These are phyloP conservation scores for Seiridium cupressi DNA, from an alignment of 2,329 filamentous ascomycete genomes.

Conservation along the genomic window DNA sequence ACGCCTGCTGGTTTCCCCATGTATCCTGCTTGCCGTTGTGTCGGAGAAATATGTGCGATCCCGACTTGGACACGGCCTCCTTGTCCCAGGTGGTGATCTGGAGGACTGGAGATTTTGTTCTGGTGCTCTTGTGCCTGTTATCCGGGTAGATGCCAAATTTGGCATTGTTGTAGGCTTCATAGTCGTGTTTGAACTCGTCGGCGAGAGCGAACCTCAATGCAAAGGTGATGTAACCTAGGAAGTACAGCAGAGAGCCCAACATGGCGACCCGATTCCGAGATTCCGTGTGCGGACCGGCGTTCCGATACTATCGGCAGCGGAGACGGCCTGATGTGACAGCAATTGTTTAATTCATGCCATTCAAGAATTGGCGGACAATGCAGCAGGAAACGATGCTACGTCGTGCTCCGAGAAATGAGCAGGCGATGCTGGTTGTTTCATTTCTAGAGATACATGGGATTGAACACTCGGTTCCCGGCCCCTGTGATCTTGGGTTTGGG, in stretches of 20 bases:
- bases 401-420: too few species aligned
- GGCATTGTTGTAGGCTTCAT: conserved; percentile 16
- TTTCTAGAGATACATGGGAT: too few species aligned
- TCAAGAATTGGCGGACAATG: too few species aligned
- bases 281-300: not conserved
- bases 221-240: not conserved
- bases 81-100: conserved; percentile 16
- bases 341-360: too few species aligned
- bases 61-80: conserved; percentile 13
- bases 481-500: not conserved
- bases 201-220: not conserved
- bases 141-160: conserved; percentile 14
- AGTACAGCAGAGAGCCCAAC: not conserved
- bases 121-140: conserved; percentile 13
- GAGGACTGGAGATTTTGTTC: conserved; percentile 13
- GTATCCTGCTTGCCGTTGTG: conserved; percentile 13
- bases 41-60: conserved; percentile 19
- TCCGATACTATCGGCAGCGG: too few species aligned
- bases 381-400: too few species aligned
- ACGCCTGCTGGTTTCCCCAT: conserved; percentile 8
- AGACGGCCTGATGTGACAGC: too few species aligned
- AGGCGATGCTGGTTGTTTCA: too few species aligned
- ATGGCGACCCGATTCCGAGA: not conserved
- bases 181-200: conserved; percentile 14
- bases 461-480: too few species aligned